Base-by-base conservation (phyloP, 371 early-diverging fungal genomes). In the Mucor indicus region DNA sequence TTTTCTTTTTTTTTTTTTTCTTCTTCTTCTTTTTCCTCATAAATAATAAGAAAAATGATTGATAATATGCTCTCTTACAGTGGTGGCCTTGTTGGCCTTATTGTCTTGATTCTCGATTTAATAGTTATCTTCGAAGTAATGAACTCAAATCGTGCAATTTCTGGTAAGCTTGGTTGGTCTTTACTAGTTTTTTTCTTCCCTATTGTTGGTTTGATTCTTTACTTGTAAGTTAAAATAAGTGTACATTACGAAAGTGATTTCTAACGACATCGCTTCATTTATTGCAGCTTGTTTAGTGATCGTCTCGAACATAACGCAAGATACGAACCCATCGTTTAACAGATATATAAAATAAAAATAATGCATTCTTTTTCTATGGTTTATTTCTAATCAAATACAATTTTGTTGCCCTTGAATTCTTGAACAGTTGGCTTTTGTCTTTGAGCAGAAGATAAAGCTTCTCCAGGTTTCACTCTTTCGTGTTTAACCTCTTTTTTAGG, bases 341-440 rank as follows among this genome's bases (percentile, higher is more conserved):
- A 24, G 10, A 24, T 11, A 27, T 27, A 27, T 27, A 27, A 27
- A 27, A 27, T 27, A 27, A 27, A 7, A 27, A 5, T 27, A 27
- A 7, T 27, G 29, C 11, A 27, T 27, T 7, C 29, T 27, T 7
- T 11, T 7, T 27, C 11, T 27, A 27, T 27, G n/a, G n/a, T n/a
- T n/a, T 5, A 27, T 41, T 19, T n/a, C 17, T 61, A 52, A 22
- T 61, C 79, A 67, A 85, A 85, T 1, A 76, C 73, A 49, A 77
- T 75, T 58, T 85, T 84, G 50, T 64, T 73, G 20, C 86, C 86
- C 49, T 83, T 75, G 50, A 83, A 86, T 51, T 77, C 76, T 48
- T 80, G 80, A 23, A 83, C 69, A 46, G 76, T 69, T 24, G 72
- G 69, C 27, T 76, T 57, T 33, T 71, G 72, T 48, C 80, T 65